Conservation (phyloP, 2,329 filamentous ascomycete genomes). For the Xylaria sp. region DNA sequence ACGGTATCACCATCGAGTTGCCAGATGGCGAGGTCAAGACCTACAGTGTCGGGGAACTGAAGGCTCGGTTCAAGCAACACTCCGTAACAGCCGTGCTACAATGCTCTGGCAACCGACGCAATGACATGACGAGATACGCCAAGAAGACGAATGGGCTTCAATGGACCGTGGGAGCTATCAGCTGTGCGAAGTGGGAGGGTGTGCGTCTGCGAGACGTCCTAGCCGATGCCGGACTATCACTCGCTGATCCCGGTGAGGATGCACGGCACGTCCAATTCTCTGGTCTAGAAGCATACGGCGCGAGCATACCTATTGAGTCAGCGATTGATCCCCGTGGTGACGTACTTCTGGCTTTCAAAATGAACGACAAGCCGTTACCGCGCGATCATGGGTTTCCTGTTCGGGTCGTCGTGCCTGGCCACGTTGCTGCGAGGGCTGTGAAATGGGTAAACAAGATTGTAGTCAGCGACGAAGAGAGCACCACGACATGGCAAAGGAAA, state of each 20-base stretch:
- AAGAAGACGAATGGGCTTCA: conserved; percentile 58
- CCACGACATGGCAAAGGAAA: conserved; percentile 71
- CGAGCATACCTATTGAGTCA: conserved; percentile 69
- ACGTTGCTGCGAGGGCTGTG: conserved; percentile 73
- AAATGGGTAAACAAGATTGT: conserved; percentile 75
- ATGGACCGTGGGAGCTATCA: conserved; percentile 60
- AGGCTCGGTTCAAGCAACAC: conserved; percentile 55
- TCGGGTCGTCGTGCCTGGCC: conserved; percentile 70
- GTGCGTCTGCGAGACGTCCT: conserved; percentile 58
- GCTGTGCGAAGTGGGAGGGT: conserved; percentile 59
- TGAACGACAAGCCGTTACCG: conserved; percentile 72
- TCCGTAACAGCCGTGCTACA: conserved; percentile 58
- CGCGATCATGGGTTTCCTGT: conserved; percentile 74
- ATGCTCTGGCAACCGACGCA: conserved; percentile 60
- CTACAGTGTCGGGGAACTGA: conserved; percentile 57
- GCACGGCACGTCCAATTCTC: conserved; percentile 57
- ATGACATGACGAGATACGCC: conserved; percentile 56
- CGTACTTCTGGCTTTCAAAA: conserved; percentile 72
- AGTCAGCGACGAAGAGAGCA: conserved; percentile 72
- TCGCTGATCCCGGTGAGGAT: conserved; percentile 46
- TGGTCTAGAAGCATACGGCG: conserved; percentile 68
- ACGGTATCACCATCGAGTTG: conserved; percentile 56
- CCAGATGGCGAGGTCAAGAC: conserved; percentile 54
- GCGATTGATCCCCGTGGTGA: conserved; percentile 69
- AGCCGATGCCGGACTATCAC: conserved; percentile 52